Conservation (phyloP, 495 filamentous ascomycete species). For the Penicillium lividum region DNA sequence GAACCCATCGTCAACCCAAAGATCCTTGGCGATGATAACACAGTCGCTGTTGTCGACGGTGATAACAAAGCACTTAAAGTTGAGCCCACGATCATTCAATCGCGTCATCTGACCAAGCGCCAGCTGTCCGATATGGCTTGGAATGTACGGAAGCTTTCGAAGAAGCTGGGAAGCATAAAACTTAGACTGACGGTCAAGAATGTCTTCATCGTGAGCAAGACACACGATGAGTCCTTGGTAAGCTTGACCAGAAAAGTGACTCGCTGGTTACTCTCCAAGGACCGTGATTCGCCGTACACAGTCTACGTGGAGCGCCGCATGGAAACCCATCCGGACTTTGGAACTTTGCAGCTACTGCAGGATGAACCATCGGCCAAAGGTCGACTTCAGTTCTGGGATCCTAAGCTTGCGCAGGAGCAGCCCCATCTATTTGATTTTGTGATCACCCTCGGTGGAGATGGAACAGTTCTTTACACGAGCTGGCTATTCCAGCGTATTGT, state of each 20-base stretch:
- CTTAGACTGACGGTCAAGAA: constrained; percentile 78
- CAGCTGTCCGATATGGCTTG: constrained; percentile 95
- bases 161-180: constrained; percentile 75
- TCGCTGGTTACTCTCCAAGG: constrained; percentile 80
- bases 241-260: constrained; percentile 73
- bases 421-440: constrained; percentile 94
- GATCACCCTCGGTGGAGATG: constrained; percentile 92
- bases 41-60: constrained; percentile 23
- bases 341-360: constrained; percentile 60
- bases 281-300: constrained; percentile 66
- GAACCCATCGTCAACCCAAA: constrained; percentile 22
- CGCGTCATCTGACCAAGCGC: constrained; percentile 80
- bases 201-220: constrained; percentile 89
- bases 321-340: constrained; percentile 67
- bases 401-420: constrained; percentile 68
- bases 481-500: constrained; percentile 99
- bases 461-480: constrained; percentile 90
- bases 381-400: constrained; percentile 80
- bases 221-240: constrained; percentile 80
- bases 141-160: constrained; percentile 87
- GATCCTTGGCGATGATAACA: constrained; percentile 18
- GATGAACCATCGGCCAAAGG: constrained; percentile 55
- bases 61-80: constrained; percentile 24
- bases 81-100: constrained; percentile 45
- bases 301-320: constrained; percentile 81